phyloP scores from a whole-genome alignment of 2,329 filamentous ascomycete genomes.

The Byssoonygena ceratinophila region DNA sequence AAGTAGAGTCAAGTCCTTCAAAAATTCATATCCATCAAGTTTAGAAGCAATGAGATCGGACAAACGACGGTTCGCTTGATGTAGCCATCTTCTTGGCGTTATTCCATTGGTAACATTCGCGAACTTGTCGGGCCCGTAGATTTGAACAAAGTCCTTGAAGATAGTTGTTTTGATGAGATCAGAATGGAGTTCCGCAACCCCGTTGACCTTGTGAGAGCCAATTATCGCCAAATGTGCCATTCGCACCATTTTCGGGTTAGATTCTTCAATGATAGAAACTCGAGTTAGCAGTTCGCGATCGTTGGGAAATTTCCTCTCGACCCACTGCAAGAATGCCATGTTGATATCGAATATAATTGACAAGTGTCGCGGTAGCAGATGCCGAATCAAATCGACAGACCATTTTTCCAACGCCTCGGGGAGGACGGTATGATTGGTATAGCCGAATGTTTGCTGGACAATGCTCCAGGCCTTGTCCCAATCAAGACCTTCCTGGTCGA shows the following conservation, averaged over 20 bases:
- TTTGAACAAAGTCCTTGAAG: conserved; percentile 94
- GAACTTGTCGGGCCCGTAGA: conserved; percentile 95
- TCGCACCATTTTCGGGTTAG: conserved; percentile 91
- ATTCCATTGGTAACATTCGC: conserved; percentile 98
- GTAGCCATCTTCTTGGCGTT: conserved; percentile 88
- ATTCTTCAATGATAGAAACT: conserved; percentile 97
- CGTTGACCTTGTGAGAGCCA: conserved; percentile 98
- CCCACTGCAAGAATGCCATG: conserved; percentile 76
- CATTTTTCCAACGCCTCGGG: conserved; percentile 97
- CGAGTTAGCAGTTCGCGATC: conserved; percentile 74
- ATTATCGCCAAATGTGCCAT: conserved; percentile 95
- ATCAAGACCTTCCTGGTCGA: conserved; percentile 79
- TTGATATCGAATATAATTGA: conserved; percentile 99
- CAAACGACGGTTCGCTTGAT: conserved; percentile 89
- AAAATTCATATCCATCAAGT: conserved; percentile 67
- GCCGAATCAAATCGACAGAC: conserved; percentile 85
- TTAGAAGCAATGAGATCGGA: conserved; percentile 89
- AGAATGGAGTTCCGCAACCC: conserved; percentile 93
- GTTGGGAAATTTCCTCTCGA: conserved; percentile 82
- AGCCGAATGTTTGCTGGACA: conserved; percentile 70
- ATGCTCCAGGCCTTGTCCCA: conserved; percentile 91
- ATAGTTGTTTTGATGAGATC: conserved; percentile 98
- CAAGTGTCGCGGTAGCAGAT: conserved; percentile 83
- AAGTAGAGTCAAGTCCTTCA: conserved; percentile 80
- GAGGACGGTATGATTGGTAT: conserved; percentile 97